phyloP scores from a whole-genome alignment of 768 basidiomycete genomes.

The Macrolepiota albuminosa region DNA sequence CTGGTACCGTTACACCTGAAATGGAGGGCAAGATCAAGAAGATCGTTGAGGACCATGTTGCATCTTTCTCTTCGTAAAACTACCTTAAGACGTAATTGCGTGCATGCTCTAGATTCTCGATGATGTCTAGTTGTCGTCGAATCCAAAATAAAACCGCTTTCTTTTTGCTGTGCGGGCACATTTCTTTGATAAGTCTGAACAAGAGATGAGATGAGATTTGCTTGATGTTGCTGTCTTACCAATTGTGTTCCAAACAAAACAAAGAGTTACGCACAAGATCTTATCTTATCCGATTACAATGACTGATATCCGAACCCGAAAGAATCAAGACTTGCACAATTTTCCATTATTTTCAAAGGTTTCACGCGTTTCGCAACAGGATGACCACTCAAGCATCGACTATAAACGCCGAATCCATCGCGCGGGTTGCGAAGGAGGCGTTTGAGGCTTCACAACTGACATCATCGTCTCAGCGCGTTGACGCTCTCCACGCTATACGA shows the following conservation, averaged over 20 bases:
- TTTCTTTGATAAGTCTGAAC: background rate
- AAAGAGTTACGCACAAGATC: background rate
- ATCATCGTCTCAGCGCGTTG: conserved; percentile 57
- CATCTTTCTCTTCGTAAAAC: conserved; percentile 65
- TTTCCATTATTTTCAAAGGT: background rate
- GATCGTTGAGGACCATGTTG: conserved; percentile 85
- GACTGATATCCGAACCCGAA: background rate
- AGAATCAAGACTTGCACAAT: background rate
- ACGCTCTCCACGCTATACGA: conserved; percentile 68
- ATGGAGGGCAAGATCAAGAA: conserved; percentile 94
- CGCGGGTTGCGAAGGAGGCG: conserved; percentile 72
- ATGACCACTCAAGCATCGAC: conserved; percentile 16
- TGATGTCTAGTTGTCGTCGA: conserved; percentile 13
- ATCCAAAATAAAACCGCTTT: conserved; percentile 18
- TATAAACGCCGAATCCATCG: conserved; percentile 52
- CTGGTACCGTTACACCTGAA: conserved; percentile 82
- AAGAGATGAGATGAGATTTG: background rate
- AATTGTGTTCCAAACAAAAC: too few relatives aligned
- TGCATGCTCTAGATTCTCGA: conserved; percentile 14
- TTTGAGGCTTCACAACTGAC: conserved; percentile 88
- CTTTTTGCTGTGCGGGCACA: conserved; percentile 11
- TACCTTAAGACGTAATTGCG: conserved; percentile 12
- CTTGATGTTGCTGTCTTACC: background rate
- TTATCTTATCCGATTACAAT: conserved; percentile 7
- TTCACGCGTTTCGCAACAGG: background rate